Evolutionary conservation across 345 rosid genomes (phyloP).

Genomic region (Sapria himalayana): DNA sequence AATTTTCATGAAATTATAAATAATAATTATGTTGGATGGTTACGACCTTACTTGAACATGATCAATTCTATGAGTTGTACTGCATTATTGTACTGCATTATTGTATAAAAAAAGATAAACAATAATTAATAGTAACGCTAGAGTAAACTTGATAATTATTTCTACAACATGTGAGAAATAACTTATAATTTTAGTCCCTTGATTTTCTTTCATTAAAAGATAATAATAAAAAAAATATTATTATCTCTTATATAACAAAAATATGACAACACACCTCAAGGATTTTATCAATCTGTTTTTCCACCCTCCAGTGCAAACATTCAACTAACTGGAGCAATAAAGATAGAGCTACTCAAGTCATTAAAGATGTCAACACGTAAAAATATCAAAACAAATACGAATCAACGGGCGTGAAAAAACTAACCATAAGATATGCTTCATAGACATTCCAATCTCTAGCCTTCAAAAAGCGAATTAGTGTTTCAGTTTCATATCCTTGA

Average conservation of each 20-base stretch:
- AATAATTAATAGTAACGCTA: no score
- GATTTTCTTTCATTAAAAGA: no score
- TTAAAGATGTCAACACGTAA: not conserved
- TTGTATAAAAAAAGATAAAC: constrained; percentile 1
- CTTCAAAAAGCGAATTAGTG: constrained; percentile 56
- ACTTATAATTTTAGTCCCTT: no score
- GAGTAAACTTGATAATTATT: no score
- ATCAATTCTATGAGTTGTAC: not conserved
- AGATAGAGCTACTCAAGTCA: constrained; percentile 7
- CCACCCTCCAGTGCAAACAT: constrained; percentile 67
- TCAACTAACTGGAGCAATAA: constrained; percentile 52
- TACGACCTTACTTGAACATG: not conserved
- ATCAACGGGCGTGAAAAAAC: constrained; percentile 5
- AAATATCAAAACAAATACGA: not conserved
- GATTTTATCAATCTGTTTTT: constrained; percentile 64
- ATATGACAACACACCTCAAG: constrained; percentile 56
- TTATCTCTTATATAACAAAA: no score
- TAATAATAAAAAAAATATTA: no score
- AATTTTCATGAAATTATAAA: not conserved
- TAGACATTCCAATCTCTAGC: constrained; percentile 83
- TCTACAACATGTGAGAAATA: constrained; percentile 2
- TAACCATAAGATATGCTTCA: constrained; percentile 83
- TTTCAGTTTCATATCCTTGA: constrained; percentile 63
- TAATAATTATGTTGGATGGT: not conserved
- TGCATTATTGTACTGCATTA: not conserved